Percentiles rank a stretch among this genome's conserved stretches.
Conservation (phyloP, 345 rosid genomes). For the Hibiscus tridactylites region DNA sequence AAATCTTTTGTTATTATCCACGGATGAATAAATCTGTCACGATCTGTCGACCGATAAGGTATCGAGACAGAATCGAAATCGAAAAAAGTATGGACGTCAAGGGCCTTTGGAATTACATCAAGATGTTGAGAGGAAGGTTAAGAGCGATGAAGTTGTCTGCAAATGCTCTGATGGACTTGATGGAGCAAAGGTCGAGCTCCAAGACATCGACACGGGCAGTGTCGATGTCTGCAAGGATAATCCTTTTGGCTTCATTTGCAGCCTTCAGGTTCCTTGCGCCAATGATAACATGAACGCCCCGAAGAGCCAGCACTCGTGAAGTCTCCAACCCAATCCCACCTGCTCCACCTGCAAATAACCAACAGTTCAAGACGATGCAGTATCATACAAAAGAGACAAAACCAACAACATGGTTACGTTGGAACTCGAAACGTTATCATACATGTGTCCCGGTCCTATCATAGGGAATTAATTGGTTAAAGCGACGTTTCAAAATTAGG, state of each 20-base stretch:
- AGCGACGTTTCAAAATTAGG: neutral
- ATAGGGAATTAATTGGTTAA: neutral
- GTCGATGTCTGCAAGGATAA: slow-evolving; percentile 20
- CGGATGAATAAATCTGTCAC: too few species aligned
- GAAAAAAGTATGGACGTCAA: neutral
- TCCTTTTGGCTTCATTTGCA: slow-evolving; percentile 51
- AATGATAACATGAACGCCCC: slow-evolving; percentile 63
- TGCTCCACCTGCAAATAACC: slow-evolving; percentile 58
- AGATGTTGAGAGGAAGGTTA: slow-evolving; percentile 51
- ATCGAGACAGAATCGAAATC: neutral
- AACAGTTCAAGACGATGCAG: too few species aligned
- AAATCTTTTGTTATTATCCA: too few species aligned
- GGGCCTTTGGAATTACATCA: slow-evolving; percentile 31
- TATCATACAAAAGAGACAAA: neutral
- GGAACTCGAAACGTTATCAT: neutral
- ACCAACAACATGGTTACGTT: neutral
- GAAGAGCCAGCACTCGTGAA: slow-evolving; percentile 64
- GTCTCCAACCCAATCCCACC: slow-evolving; percentile 92
- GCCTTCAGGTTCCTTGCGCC: slow-evolving; percentile 76
- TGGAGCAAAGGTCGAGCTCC: slow-evolving; percentile 47
- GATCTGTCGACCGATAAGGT: too few species aligned
- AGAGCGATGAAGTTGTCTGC: slow-evolving; percentile 39
- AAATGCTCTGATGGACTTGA: slow-evolving; percentile 39
- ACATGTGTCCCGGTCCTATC: neutral
- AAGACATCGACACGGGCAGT: slow-evolving; percentile 41